These are phyloP conservation scores for Saksenaea oblongispora DNA, from an alignment of 371 early-diverging fungal species.

Conservation along the genomic window DNA sequence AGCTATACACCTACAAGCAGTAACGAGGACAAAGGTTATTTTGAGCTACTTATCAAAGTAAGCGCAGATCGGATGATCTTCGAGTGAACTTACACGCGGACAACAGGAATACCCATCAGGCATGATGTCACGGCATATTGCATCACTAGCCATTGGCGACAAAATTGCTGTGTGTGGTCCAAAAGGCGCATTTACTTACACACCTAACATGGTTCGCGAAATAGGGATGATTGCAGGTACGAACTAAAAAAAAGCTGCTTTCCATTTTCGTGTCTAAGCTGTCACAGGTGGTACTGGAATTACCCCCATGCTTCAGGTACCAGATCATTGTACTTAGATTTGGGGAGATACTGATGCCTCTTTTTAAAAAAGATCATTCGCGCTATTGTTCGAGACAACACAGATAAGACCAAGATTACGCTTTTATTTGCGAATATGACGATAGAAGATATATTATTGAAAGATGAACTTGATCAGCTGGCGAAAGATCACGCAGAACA, in stretches of 20 bases:
- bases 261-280: background rate
- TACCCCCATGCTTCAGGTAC: conserved; percentile 89
- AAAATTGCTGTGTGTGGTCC: conserved; percentile 79
- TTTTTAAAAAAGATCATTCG: conserved; percentile 51
- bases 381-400: conserved; percentile 72
- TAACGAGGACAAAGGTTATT: conserved; percentile 75
- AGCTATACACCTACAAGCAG: conserved; percentile 91
- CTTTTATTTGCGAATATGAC: conserved; percentile 85
- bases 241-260: conserved; percentile 9
- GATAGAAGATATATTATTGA: conserved; percentile 78
- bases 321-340: background rate
- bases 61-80: background rate
- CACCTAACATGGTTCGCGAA: conserved; percentile 71
- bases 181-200: conserved; percentile 86
- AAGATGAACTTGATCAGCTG: conserved; percentile 73
- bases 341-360: background rate
- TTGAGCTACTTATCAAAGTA: conserved; percentile 90
- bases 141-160: conserved; percentile 70
- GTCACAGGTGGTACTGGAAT: conserved; percentile 76
- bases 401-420: conserved; percentile 71
- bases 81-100: background rate
- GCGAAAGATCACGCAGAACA: conserved; percentile 68
- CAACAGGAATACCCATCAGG: conserved; percentile 79
- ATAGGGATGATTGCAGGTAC: conserved; percentile 90
- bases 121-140: conserved; percentile 70